Conservation (phyloP, 78 protist genomes). For the Dictyostelium intermedium region DNA sequence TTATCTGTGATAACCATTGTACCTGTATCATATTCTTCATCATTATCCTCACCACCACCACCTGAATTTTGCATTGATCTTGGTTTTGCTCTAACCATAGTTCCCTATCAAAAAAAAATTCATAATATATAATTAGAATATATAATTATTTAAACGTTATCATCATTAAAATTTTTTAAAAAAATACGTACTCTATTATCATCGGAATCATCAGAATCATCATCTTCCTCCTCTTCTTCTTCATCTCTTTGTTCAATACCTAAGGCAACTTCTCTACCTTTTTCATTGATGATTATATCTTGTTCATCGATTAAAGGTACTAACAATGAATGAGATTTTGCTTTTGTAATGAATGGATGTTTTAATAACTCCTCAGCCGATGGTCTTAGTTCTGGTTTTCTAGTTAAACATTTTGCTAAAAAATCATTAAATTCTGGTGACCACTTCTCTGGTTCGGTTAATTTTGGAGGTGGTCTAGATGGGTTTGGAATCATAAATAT, state of each 20-base stretch:
- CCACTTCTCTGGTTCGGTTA: conserved; percentile 79
- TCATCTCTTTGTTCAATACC: conserved; percentile 76
- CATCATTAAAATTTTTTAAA: no score
- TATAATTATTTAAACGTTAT: no score
- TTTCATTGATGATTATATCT: conserved; percentile 55
- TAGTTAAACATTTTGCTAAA: conserved; percentile 83
- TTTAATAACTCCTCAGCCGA: conserved; percentile 84
- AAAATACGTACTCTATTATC: neutral
- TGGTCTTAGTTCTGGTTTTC: conserved; percentile 86
- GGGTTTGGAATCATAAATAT: conserved; percentile 85
- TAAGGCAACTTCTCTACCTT: conserved; percentile 80
- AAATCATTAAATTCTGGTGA: conserved; percentile 78
- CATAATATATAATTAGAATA: no score
- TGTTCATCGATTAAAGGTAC: conserved; percentile 79
- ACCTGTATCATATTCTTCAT: conserved; percentile 72
- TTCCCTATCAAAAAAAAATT: neutral
- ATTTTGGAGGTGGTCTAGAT: conserved; percentile 81
- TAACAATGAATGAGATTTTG: conserved; percentile 25
- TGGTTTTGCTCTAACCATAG: conserved; percentile 34
- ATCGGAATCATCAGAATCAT: conserved; percentile 27
- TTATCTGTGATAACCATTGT: conserved; percentile 81
- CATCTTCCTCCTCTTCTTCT: conserved; percentile 44
- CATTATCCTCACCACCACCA: conserved; percentile 37
- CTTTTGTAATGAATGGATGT: conserved; percentile 63
- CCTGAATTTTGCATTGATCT: neutral